These are phyloP conservation scores for Panus rudis DNA, from an alignment of 768 basidiomycete species.

Conservation along the genomic window DNA sequence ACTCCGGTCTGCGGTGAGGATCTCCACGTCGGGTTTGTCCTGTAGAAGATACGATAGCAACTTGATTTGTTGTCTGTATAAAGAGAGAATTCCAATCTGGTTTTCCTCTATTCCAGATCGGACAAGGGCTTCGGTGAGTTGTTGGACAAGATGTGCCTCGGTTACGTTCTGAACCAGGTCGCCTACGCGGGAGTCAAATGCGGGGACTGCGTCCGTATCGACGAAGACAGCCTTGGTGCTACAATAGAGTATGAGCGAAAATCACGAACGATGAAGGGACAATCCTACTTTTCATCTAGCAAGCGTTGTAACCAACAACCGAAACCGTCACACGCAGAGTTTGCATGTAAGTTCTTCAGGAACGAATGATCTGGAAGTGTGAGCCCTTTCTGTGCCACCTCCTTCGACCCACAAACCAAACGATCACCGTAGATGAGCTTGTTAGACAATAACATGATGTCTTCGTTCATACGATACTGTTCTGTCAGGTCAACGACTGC, in stretches of 20 bases:
- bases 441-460: conserved; percentile 91
- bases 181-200: conserved; percentile 72
- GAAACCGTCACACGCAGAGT: conserved; percentile 21
- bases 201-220: conserved; percentile 84
- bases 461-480: conserved; percentile 96
- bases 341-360: conserved; percentile 38
- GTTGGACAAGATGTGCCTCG: conserved; percentile 64
- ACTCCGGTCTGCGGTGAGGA: conserved; percentile 87
- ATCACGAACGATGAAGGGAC: background rate
- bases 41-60: conserved; percentile 63
- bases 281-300: conserved; percentile 52
- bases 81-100: conserved; percentile 83
- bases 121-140: conserved; percentile 63
- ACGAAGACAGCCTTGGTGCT: conserved; percentile 89
- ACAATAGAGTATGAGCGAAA: background rate
- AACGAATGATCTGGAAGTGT: conserved; percentile 41
- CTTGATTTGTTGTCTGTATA: conserved; percentile 96
- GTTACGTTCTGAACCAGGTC: conserved; percentile 85
- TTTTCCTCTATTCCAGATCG: conserved; percentile 54
- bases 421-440: conserved; percentile 75
- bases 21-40: conserved; percentile 56
- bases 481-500: conserved; percentile 79
- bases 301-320: conserved; percentile 72
- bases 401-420: conserved; percentile 70
- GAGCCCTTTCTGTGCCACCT: conserved; percentile 56